These are phyloP conservation scores for Cyberlindnera mississippiensis DNA, from an alignment of 805 yeast genomes.

Conservation along the genomic window DNA sequence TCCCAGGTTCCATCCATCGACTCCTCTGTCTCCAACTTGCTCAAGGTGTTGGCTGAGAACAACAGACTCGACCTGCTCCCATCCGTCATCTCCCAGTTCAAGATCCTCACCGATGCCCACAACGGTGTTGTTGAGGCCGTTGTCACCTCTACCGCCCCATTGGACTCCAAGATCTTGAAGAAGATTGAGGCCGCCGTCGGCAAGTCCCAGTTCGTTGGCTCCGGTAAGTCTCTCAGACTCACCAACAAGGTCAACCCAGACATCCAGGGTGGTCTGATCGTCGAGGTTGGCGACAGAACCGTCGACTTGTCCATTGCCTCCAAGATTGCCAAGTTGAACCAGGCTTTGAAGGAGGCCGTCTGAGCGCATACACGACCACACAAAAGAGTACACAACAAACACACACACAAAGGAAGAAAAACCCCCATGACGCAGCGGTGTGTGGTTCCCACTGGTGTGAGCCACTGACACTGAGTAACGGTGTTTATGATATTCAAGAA, in stretches of 20 bases:
- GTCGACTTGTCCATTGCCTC: conserved; percentile 87
- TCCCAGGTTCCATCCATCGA: conserved; percentile 49
- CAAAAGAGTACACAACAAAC: too few species aligned
- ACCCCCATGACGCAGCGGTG: too few species aligned
- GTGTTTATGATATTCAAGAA: conserved; percentile 9
- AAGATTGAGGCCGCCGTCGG: conserved; percentile 77
- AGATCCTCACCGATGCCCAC: conserved; percentile 79
- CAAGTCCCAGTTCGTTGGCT: conserved; percentile 76
- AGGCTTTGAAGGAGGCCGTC: conserved; percentile 80
- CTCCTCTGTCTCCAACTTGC: conserved; percentile 71
- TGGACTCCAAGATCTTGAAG: conserved; percentile 74
- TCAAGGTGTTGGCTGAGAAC: conserved; percentile 86
- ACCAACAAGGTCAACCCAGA: conserved; percentile 82
- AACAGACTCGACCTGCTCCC: conserved; percentile 78
- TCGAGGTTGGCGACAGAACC: conserved; percentile 95
- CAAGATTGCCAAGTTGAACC: conserved; percentile 85
- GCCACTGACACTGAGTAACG: background rate
- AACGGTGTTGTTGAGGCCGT: conserved; percentile 91
- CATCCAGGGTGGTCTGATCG: conserved; percentile 92
- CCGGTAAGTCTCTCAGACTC: conserved; percentile 80
- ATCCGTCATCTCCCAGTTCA: conserved; percentile 65
- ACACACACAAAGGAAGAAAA: too few species aligned
- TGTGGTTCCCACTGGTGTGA: background rate
- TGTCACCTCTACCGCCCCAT: conserved; percentile 80
- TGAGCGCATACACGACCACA: too few species aligned